Evolutionary conservation across 306 rosid species (phyloP).

Genomic region (Ziziphus jujuba): DNA sequence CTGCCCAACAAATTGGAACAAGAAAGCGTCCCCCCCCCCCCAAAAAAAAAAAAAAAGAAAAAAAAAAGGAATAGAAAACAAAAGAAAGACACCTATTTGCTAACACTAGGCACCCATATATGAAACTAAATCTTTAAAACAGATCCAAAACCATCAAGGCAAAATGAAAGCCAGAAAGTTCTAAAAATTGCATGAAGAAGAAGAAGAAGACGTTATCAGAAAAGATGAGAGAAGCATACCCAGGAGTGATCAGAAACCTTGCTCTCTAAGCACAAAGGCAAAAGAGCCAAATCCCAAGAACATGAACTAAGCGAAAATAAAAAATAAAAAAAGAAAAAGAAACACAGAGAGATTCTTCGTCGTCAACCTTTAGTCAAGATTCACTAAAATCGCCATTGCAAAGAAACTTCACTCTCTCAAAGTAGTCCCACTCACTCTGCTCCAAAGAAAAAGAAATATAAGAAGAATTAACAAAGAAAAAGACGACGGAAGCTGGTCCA

Average conservation of each 20-base stretch:
- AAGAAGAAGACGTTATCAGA: too few relatives aligned
- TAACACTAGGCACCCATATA: not conserved
- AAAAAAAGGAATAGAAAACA: not conserved
- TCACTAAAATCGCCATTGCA: not conserved
- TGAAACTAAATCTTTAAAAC: not conserved
- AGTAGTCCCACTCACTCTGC: not conserved
- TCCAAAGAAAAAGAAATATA: not conserved
- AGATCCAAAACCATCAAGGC: too few relatives aligned
- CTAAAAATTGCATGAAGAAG: too few relatives aligned
- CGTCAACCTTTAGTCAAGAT: slow-evolving; percentile 26
- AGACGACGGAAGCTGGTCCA: not conserved
- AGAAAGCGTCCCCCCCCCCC: not conserved
- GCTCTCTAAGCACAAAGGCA: not conserved
- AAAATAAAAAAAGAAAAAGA: not conserved
- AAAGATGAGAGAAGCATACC: not conserved
- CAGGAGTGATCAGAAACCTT: not conserved
- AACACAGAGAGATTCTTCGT: not conserved
- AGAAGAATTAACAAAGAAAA: too few relatives aligned
- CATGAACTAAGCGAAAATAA: too few relatives aligned
- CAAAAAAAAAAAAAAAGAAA: too few relatives aligned
- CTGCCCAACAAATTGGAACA: too few relatives aligned
- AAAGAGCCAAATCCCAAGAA: too few relatives aligned
- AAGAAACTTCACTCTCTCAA: too few relatives aligned
- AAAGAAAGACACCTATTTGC: not conserved
- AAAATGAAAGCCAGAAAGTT: too few relatives aligned